phyloP scores from a whole-genome alignment of 352 stramenopile species.

The Phytophthora tentaculata region DNA sequence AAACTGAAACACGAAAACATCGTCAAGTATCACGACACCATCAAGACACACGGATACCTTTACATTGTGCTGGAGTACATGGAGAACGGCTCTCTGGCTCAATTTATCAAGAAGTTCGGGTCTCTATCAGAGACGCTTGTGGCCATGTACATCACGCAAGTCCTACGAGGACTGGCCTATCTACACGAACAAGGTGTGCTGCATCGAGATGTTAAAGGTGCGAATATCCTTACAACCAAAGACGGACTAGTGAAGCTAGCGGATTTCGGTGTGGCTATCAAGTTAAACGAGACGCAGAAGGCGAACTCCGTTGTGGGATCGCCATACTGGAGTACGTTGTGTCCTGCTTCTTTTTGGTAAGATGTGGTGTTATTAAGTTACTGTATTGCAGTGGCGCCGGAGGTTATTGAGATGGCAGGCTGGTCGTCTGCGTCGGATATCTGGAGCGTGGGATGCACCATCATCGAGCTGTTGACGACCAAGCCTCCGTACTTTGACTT shows the following conservation, averaged over 20 bases:
- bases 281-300: slow-evolving; percentile 89
- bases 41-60: slow-evolving; percentile 83
- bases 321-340: slow-evolving; percentile 92
- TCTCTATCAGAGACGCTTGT: slow-evolving; percentile 91
- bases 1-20: slow-evolving; percentile 96
- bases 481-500: slow-evolving; percentile 95
- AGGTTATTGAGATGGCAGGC: slow-evolving; percentile 96
- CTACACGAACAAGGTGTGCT: slow-evolving; percentile 93
- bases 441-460: slow-evolving; percentile 95
- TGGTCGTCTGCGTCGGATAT: slow-evolving; percentile 94
- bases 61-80: slow-evolving; percentile 94
- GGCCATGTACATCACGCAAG: slow-evolving; percentile 93
- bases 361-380: background rate
- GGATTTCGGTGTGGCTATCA: slow-evolving; percentile 93
- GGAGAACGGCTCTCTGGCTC: slow-evolving; percentile 93
- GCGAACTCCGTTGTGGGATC: slow-evolving; percentile 92
- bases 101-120: slow-evolving; percentile 95
- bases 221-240: slow-evolving; percentile 94
- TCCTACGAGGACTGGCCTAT: slow-evolving; percentile 90
- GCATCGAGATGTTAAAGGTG: slow-evolving; percentile 93
- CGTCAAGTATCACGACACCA: slow-evolving; percentile 95
- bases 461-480: slow-evolving; percentile 93
- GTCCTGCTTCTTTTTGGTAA: background rate
- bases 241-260: slow-evolving; percentile 92
- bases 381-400: slow-evolving; percentile 86